Conservation (phyloP, 1,284 basidiomycete genomes). For the Tylopilus sp. region DNA sequence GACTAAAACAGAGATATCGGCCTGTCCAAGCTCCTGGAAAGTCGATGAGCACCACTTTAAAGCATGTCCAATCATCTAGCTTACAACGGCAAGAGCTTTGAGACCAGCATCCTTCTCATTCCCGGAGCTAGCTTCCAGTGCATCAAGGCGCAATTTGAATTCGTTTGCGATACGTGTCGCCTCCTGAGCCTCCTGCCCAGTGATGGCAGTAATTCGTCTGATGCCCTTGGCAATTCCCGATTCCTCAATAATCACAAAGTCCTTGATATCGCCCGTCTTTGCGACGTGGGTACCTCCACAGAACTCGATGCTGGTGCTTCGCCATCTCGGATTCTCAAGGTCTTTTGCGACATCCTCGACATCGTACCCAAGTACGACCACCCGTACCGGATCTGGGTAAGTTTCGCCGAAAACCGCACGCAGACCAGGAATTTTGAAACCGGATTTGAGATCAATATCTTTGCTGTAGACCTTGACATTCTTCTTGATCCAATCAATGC, state of each 20-base stretch:
- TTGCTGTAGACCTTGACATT: constrained; percentile 89
- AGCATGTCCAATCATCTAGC: constrained; percentile 31
- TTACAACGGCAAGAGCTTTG: constrained; percentile 77
- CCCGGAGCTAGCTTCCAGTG: constrained; percentile 64
- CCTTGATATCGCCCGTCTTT: constrained; percentile 94
- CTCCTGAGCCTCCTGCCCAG: constrained; percentile 88
- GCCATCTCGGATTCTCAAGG: constrained; percentile 88
- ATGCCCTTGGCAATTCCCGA: constrained; percentile 98
- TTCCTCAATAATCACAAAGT: constrained; percentile 93
- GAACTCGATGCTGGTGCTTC: constrained; percentile 90
- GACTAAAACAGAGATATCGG: constrained; percentile 83
- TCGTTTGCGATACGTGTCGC: constrained; percentile 73
- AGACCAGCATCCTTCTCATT: constrained; percentile 84
- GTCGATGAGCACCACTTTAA: constrained; percentile 4
- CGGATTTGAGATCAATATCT: constrained; percentile 81
- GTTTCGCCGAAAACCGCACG: constrained; percentile 97
- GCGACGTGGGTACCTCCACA: constrained; percentile 98
- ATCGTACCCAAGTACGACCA: constrained; percentile 87
- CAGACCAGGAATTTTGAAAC: constrained; percentile 87
- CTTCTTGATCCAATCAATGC: constrained; percentile 85
- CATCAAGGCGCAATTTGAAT: constrained; percentile 64
- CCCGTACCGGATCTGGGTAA: constrained; percentile 96
- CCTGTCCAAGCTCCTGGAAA: constrained; percentile 81
- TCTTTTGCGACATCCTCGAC: constrained; percentile 86
- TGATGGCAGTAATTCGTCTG: constrained; percentile 91